Conservation (phyloP, 805 yeast species). For the Zygoascus biomembranicola region DNA sequence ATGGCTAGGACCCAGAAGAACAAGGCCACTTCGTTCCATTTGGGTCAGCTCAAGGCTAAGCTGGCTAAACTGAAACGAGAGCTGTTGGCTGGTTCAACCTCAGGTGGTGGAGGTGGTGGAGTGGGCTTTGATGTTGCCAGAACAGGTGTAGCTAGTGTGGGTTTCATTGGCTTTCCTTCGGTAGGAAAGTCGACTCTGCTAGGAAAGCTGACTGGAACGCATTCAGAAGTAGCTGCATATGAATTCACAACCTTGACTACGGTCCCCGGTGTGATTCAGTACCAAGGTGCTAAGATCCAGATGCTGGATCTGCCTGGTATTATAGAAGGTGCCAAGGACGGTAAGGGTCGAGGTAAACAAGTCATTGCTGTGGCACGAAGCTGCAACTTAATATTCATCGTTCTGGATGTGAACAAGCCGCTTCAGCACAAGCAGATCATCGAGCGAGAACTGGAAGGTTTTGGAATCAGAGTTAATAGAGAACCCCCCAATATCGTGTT, state of each 20-base stretch:
- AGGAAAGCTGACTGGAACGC: slow-evolving; percentile 87
- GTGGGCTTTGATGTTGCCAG: slow-evolving; percentile 97
- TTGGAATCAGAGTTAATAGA: slow-evolving; percentile 90
- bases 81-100: slow-evolving; percentile 58
- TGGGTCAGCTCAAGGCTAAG: slow-evolving; percentile 96
- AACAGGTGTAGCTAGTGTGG: slow-evolving; percentile 96
- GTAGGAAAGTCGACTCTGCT: slow-evolving; percentile 74
- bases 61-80: slow-evolving; percentile 93
- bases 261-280: slow-evolving; percentile 93
- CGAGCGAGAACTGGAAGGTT: slow-evolving; percentile 93
- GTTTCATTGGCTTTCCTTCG: slow-evolving; percentile 97
- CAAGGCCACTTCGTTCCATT: slow-evolving; percentile 94
- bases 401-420: slow-evolving; percentile 93
- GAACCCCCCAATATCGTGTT: slow-evolving; percentile 88
- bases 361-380: slow-evolving; percentile 99
- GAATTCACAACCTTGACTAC: slow-evolving; percentile 97
- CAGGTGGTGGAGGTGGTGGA: slow-evolving; percentile 87
- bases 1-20: slow-evolving; percentile 98
- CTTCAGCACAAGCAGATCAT: slow-evolving; percentile 88
- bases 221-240: slow-evolving; percentile 93
- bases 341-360: slow-evolving; percentile 97
- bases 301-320: slow-evolving; percentile 98
- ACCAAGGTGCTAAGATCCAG: slow-evolving; percentile 95
- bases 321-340: slow-evolving; percentile 95
- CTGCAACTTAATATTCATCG: slow-evolving; percentile 86